Evolutionary conservation across 1,284 basidiomycete species (phyloP).

Genomic region (Boletellus deceptivus): DNA sequence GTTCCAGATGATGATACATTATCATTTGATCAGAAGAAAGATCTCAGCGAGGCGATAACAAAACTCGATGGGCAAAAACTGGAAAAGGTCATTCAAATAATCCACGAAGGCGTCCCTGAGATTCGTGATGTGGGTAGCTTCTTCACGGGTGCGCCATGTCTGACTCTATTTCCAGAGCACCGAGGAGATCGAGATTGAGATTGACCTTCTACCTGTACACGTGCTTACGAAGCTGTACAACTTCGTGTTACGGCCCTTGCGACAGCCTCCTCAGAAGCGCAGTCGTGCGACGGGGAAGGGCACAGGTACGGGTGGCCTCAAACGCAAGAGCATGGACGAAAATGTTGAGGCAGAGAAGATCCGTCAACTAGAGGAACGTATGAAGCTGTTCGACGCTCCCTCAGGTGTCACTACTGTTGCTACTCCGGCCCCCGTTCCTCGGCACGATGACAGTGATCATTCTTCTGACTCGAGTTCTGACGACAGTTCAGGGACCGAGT

Average conservation of each 20-base stretch:
- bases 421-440: conserved; percentile 34
- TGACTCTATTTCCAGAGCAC: conserved; percentile 59
- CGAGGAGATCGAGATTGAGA: conserved; percentile 96
- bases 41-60: conserved; percentile 88
- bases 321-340: conserved; percentile 90
- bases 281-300: conserved; percentile 66
- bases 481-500: conserved; percentile 79
- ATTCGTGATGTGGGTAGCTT: conserved; percentile 76
- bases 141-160: conserved; percentile 1
- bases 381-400: conserved; percentile 70
- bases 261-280: conserved; percentile 58
- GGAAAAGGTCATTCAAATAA: conserved; percentile 87
- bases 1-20: conserved; percentile 67
- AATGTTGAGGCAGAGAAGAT: conserved; percentile 89
- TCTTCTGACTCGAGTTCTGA: conserved; percentile 78
- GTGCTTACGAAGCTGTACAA: conserved; percentile 92
- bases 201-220: conserved; percentile 80
- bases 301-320: conserved; percentile 81
- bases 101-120: conserved; percentile 85
- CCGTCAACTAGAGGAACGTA: conserved; percentile 77
- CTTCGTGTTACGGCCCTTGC: conserved; percentile 80
- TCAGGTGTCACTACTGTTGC: conserved; percentile 37
- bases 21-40: conserved; percentile 94
- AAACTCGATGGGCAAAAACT: conserved; percentile 76
- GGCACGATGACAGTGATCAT: conserved; percentile 60